phyloP scores from a whole-genome alignment of 2,329 filamentous ascomycete genomes.

The Chrysoporthe puriensis region DNA sequence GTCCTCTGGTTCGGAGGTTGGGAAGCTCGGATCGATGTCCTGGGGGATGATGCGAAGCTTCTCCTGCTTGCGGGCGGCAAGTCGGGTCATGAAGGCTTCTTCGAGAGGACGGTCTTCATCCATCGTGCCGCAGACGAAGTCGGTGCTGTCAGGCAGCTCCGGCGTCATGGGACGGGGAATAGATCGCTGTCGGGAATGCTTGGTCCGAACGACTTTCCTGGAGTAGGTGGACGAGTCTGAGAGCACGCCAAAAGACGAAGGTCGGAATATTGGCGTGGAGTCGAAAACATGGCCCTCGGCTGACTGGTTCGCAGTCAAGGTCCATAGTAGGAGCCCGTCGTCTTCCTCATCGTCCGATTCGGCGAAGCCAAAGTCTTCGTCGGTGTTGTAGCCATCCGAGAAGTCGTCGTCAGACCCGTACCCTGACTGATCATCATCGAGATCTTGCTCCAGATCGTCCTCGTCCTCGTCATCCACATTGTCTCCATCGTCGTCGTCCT shows the following conservation, averaged over 20 bases:
- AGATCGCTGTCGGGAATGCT: constrained; percentile 33
- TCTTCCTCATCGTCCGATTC: constrained; percentile 70
- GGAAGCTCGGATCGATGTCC: constrained; percentile 97
- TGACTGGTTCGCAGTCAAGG: constrained; percentile 30
- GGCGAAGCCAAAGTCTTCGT: constrained; percentile 69
- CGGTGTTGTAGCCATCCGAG: constrained; percentile 75
- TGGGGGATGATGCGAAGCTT: constrained; percentile 88
- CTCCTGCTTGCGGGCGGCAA: constrained; percentile 78
- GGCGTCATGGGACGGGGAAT: constrained; percentile 70
- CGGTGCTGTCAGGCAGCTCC: constrained; percentile 93
- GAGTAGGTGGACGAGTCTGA: constrained; percentile 67
- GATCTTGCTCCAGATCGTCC: constrained; percentile 53
- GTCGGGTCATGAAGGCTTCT: constrained; percentile 84
- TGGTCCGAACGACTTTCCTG: constrained; percentile 30
- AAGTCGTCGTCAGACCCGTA: constrained; percentile 57
- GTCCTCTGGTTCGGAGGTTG: constrained; percentile 88
- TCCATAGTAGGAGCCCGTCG: constrained; percentile 69
- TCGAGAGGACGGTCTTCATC: constrained; percentile 96
- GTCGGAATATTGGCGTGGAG: constrained; percentile 43
- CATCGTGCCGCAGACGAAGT: constrained; percentile 97
- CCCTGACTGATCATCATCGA: constrained; percentile 60
- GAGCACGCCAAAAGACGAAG: constrained; percentile 46
- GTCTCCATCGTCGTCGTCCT: constrained; percentile 50
- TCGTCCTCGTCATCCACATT: constrained; percentile 54
- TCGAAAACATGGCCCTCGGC: constrained; percentile 47